Evolutionary conservation across 345 rosid species (phyloP).

Genomic region (Salix viminalis): DNA sequence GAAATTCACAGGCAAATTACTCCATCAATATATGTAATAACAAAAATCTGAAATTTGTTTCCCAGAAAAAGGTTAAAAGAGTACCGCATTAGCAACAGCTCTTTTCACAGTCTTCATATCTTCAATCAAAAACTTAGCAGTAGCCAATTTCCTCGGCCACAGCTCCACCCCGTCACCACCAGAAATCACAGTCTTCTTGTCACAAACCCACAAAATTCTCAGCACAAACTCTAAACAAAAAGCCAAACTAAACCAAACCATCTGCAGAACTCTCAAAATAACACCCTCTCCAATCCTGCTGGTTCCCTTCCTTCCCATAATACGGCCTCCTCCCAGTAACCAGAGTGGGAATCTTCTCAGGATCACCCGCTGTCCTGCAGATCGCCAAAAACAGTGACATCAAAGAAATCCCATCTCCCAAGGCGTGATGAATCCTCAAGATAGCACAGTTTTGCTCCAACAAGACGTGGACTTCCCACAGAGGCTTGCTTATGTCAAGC

Average conservation of each 20-base stretch:
- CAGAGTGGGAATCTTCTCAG: slow-evolving; percentile 28
- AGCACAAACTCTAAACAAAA: slow-evolving; percentile 29
- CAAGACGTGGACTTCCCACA: slow-evolving; percentile 57
- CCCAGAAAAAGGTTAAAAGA: neutral
- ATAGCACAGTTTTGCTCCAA: slow-evolving; percentile 29
- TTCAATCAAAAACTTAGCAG: slow-evolving; percentile 43
- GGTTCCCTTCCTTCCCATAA: neutral
- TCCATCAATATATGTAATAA: neutral
- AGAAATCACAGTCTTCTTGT: slow-evolving; percentile 36
- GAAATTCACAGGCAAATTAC: neutral
- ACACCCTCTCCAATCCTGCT: slow-evolving; percentile 10
- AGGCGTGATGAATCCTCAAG: slow-evolving; percentile 50
- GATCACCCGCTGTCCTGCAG: slow-evolving; percentile 37
- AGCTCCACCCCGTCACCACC: slow-evolving; percentile 64
- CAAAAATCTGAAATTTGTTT: neutral
- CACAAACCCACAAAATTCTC: slow-evolving; percentile 34
- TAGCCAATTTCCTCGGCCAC: slow-evolving; percentile 55
- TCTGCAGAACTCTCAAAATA: slow-evolving; percentile 17
- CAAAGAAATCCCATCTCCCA: slow-evolving; percentile 59
- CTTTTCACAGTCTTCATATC: slow-evolving; percentile 54
- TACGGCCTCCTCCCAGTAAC: neutral
- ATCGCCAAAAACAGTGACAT: slow-evolving; percentile 45
- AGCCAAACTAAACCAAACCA: slow-evolving; percentile 36
- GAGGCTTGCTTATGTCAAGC: slow-evolving; percentile 39
- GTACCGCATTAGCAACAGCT: slow-evolving; percentile 37